Base-by-base conservation (phyloP, 371 early-diverging fungal species). In the Syncephalastrum monosporum region DNA sequence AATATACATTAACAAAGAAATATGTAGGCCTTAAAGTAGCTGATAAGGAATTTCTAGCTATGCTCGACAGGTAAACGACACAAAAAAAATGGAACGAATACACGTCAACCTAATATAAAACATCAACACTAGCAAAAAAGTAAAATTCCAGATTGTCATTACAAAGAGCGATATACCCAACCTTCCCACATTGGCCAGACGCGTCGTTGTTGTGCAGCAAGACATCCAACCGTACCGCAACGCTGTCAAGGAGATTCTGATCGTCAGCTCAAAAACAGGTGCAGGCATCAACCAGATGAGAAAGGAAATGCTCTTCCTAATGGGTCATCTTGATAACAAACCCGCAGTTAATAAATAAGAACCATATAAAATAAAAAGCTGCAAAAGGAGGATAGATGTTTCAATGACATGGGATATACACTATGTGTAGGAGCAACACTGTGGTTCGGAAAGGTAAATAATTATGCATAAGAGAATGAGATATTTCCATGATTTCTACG, bases 121-220 rank as follows among this genome's bases (percentile, higher is more conserved):
- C 24, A 15, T 3, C 7, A 2, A 19, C 33, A 24, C 56, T 59
- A 73, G 82, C 16, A 72, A 76, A 38, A 63, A 74, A 46, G 78
- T 81, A 42, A 81, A 82, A 60, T 89, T 88, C 61, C 91, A 91
- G 56, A 68, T 92, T n/a, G 83, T 92, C 3, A 69, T 92, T 66
- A 92, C 92, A 21, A 92, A 92, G 59, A 86, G 91, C 62, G 92
- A 92, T 67, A 70, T 90, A 14, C 79, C 89, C 7, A 67, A 77
- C 3, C 65, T 87, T 4, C 79, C 81, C 3, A 79, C 81, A 25
- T 75, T 92, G 38, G 91, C 91, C 3, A 78, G 83, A 21, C 77
- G 84, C 1, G 58, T 74, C 8, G 56, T 68, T 6, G 41, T 65
- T 7, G 71, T 75, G 29, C 72, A 78, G 63, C 43, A 68, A 50